A percentile compares a stretch with the other conserved stretches of the same genome.
These are phyloP conservation scores for Cercospora sp. DNA, from an alignment of 2,329 filamentous ascomycete genomes.

Conservation along the genomic window DNA sequence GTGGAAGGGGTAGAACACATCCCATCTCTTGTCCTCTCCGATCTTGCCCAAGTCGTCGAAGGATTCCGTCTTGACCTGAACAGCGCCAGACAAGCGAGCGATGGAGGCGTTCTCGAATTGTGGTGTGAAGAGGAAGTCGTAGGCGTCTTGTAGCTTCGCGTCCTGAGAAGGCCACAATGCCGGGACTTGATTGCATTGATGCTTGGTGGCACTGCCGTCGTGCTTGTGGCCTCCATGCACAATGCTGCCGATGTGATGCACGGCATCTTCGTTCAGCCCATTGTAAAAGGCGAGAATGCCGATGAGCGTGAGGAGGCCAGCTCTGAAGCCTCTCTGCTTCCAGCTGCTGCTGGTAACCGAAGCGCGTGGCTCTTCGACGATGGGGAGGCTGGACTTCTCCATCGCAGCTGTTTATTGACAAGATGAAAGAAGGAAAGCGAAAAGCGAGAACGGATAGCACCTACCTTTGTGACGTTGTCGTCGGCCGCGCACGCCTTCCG, in stretches of 20 bases:
- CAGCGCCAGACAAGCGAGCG: conserved; percentile 55
- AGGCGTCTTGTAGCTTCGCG: conserved; percentile 34
- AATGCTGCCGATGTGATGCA: neutral
- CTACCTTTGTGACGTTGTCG: neutral
- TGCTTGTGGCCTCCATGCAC: neutral
- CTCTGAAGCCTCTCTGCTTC: conserved; percentile 19
- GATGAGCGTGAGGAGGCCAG: conserved; percentile 17
- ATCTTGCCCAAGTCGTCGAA: conserved; percentile 59
- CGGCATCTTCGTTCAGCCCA: too few relatives aligned
- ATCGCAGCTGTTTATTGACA: conserved; percentile 21
- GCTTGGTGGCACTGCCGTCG: neutral
- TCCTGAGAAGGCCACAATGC: conserved; percentile 33
- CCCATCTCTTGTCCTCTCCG: conserved; percentile 57
- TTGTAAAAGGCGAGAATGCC: conserved; percentile 16
- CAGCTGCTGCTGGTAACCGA: conserved; percentile 14
- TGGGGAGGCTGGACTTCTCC: conserved; percentile 31
- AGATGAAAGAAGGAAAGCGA: conserved; percentile 3
- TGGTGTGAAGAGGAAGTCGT: conserved; percentile 35
- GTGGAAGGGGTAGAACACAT: conserved; percentile 55
- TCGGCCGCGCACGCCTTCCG: neutral
- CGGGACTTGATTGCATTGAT: conserved; percentile 33
- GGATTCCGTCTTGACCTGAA: conserved; percentile 56
- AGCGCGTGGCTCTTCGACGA: conserved; percentile 25
- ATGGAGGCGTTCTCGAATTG: conserved; percentile 41
- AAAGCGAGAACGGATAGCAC: neutral